Base-by-base conservation (phyloP, 1,284 basidiomycete genomes). In the Ceratobasidium sp. region DNA sequence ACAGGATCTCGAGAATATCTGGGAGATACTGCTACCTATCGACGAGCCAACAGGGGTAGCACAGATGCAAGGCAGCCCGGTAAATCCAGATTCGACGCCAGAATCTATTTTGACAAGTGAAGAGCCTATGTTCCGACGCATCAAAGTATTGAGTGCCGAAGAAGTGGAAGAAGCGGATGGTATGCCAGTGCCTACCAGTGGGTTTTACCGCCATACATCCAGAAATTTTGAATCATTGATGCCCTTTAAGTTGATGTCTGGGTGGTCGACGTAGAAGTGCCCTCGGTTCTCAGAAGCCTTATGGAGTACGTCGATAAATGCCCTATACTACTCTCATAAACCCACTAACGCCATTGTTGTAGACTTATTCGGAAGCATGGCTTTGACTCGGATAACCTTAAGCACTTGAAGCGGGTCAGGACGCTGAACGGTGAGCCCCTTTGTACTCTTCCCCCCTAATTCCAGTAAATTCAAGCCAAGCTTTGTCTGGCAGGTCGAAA, bases 251-350 rank as follows among this genome's bases (percentile, higher is more conserved):
- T 91, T 63, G 83, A 89, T 48, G 91, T 91, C 58, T 98, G 95
- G 94, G 90, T 89, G 8, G 89, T 95, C n/a, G 91, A 95, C 79
- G 87, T 97, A n/a, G 86, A 87, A 0, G 88, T 93, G 77, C 86
- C 86, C 19, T 86, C 85, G 56, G 81, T 89, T 74, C 91, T 89
- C 27, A 86, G 88, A 6, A 80, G 84, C 0, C 84, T 93, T 81
- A 84, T 95, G 9, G 90, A 87, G 92, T 93, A 79, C 71, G 86
- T 82, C 22, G 27, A 61, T 3, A 37, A n/a, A 3, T 59, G 14
- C n/a, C 2, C 22, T 3, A 19, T 29, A 51, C 16, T 4, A 34
- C n/a, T 7, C 13, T 61, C 1, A 14, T 29, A 43, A 19, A 65
- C n/a, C 46, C 49, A 9, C 51, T 53, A n/a, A 49, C 16, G n/a